These are phyloP conservation scores for Verticillium tricorpus DNA, from an alignment of 2,329 filamentous ascomycete species.

Conservation along the genomic window DNA sequence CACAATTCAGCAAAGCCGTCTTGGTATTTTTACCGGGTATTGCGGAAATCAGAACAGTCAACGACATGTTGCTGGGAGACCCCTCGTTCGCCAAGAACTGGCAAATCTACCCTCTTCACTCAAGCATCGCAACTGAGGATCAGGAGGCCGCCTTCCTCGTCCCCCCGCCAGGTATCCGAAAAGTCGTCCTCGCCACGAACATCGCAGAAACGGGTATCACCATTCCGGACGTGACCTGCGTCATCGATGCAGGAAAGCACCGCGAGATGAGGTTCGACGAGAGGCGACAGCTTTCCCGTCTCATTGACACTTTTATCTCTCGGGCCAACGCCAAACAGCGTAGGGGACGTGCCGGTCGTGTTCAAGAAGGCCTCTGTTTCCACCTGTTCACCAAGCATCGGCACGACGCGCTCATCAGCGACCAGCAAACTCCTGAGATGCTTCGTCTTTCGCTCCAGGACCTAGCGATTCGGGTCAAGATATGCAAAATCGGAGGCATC, in stretches of 20 bases:
- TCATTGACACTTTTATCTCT: slow-evolving; percentile 94
- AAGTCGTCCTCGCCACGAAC: slow-evolving; percentile 95
- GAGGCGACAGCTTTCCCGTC: slow-evolving; percentile 78
- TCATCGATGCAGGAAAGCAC: slow-evolving; percentile 94
- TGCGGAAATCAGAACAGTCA: slow-evolving; percentile 83
- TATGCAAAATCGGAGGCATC: slow-evolving; percentile 91
- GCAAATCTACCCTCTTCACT: slow-evolving; percentile 87
- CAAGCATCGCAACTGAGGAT: slow-evolving; percentile 91
- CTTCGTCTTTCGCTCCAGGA: slow-evolving; percentile 91
- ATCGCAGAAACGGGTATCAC: slow-evolving; percentile 99
- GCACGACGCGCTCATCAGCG: slow-evolving; percentile 79
- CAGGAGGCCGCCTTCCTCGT: slow-evolving; percentile 90
- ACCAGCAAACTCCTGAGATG: slow-evolving; percentile 96
- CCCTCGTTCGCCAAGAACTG: slow-evolving; percentile 71
- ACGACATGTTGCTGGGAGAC: slow-evolving; percentile 78
- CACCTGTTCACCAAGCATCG: slow-evolving; percentile 90
- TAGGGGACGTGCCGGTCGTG: slow-evolving; percentile 87
- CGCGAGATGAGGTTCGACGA: slow-evolving; percentile 98
- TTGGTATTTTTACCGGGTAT: slow-evolving; percentile 94
- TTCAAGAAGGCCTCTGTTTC: slow-evolving; percentile 92
- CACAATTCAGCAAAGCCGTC: slow-evolving; percentile 79
- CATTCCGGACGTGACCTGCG: slow-evolving; percentile 94
- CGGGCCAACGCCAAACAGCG: slow-evolving; percentile 94
- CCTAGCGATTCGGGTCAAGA: slow-evolving; percentile 92
- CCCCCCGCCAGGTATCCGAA: slow-evolving; percentile 75